phyloP scores from a whole-genome alignment of 768 basidiomycete genomes.

The Leucocoprinus birnbaumii region DNA sequence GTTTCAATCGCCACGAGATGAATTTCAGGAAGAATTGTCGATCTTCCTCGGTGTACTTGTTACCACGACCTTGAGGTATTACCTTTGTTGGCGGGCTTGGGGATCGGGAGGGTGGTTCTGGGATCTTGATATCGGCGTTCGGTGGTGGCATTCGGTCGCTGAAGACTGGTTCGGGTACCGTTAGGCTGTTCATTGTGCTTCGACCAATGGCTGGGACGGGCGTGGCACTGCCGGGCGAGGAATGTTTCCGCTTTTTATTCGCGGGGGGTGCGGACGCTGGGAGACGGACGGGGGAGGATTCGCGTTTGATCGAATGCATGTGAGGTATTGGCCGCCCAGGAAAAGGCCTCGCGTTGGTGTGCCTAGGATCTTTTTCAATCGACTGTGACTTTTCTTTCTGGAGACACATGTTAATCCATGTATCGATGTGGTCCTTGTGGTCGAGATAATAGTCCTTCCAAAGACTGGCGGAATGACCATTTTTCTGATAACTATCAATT shows the following conservation, averaged over 20 bases:
- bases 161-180: constrained; percentile 47
- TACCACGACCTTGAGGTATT: constrained; percentile 46
- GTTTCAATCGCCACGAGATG: constrained; percentile 56
- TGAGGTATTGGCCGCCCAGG: constrained; percentile 1
- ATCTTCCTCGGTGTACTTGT: constrained; percentile 67
- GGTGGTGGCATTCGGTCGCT: constrained; percentile 52
- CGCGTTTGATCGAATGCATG: constrained; percentile 14
- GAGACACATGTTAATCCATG: constrained; percentile 34
- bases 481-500: constrained; percentile 30
- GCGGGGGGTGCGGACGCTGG: constrained; percentile 5
- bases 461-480: constrained; percentile 52
- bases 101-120: constrained; percentile 64
- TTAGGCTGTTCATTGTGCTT: constrained; percentile 60
- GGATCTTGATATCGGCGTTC: constrained; percentile 57
- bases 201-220: constrained; percentile 27
- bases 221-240: constrained; percentile 3
- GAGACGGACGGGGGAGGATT: constrained; percentile 13
- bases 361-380: constrained; percentile 10
- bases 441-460: constrained; percentile 86
- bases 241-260: constrained; percentile 7
- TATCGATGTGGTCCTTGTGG: constrained; percentile 59
- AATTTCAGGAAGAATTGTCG: constrained; percentile 65
- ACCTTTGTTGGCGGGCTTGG: constrained; percentile 61
- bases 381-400: constrained; percentile 21
- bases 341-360: not conserved